These are phyloP conservation scores for Amanita muscaria DNA, from an alignment of 768 basidiomycete species.

Conservation along the genomic window DNA sequence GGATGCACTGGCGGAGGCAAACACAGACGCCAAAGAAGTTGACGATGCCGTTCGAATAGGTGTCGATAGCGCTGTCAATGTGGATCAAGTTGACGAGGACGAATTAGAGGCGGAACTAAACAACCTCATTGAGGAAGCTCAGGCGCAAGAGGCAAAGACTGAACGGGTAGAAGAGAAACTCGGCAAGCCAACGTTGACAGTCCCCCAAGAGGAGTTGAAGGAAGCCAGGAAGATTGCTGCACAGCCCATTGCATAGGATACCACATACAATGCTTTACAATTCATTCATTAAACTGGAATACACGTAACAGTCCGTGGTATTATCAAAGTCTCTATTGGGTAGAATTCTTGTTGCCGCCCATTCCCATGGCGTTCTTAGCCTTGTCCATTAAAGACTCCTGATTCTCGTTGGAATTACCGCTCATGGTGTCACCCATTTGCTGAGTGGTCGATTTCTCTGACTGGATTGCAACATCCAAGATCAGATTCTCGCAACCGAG, in stretches of 20 bases:
- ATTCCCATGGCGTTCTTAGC: constrained; percentile 46
- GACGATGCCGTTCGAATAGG: constrained; percentile 69
- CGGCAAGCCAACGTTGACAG: neutral
- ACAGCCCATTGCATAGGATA: neutral
- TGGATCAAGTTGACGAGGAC: constrained; percentile 37
- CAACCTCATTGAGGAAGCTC: constrained; percentile 2
- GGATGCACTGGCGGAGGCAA: constrained; percentile 78
- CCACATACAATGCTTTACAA: neutral
- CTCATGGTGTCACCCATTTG: constrained; percentile 37
- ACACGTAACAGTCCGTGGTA: neutral
- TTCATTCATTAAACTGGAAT: too few relatives aligned
- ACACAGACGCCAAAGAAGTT: constrained; percentile 74
- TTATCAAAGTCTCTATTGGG: neutral
- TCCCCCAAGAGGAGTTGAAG: neutral
- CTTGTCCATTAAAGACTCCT: constrained; percentile 38
- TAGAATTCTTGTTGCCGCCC: constrained; percentile 21
- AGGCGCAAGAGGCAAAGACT: neutral
- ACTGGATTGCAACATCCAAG: constrained; percentile 17
- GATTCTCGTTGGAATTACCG: constrained; percentile 39
- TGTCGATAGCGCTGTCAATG: constrained; percentile 48
- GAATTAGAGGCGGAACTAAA: constrained; percentile 57
- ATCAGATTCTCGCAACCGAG: neutral
- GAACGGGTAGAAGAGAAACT: neutral
- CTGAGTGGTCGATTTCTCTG: constrained; percentile 46
- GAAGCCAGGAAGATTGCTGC: neutral